Evolutionary conservation across 2,329 filamentous ascomycete genomes (phyloP).

Genomic region (Tolypocladium pustulatum): DNA sequence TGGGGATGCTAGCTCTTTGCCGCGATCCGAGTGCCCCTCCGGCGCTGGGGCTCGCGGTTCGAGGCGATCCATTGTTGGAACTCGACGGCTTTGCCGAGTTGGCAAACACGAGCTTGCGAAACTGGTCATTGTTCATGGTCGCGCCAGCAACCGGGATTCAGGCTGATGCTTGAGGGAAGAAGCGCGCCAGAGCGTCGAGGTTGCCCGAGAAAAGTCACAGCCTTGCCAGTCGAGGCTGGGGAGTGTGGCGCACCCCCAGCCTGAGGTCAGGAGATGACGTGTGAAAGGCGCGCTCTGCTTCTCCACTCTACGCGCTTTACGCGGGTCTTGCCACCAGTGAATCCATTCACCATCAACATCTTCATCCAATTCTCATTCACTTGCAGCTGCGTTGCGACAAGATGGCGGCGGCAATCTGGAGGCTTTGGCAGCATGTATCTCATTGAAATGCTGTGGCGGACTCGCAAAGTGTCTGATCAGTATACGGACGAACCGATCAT

Average conservation of each 20-base stretch:
- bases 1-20: constrained; percentile 72
- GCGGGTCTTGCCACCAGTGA: constrained; percentile 10
- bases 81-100: constrained; percentile 30
- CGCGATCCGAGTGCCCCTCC: constrained; percentile 60
- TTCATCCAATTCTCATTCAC: background rate
- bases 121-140: constrained; percentile 90
- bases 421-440: background rate
- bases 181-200: background rate
- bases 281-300: constrained; percentile 16
- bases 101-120: constrained; percentile 63
- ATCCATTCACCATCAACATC: background rate
- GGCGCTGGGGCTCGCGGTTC: constrained; percentile 13
- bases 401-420: background rate
- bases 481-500: background rate
- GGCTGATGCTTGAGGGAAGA: background rate
- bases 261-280: constrained; percentile 28
- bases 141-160: background rate
- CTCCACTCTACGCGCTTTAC: constrained; percentile 28
- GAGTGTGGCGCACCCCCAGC: constrained; percentile 11
- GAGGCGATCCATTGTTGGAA: constrained; percentile 31
- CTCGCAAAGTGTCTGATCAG: background rate
- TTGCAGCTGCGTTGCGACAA: background rate
- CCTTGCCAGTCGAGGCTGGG: constrained; percentile 9
- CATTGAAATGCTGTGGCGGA: background rate
- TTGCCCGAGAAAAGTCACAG: constrained; percentile 1